Percentiles rank a stretch among this genome's conserved stretches.
Conservation (phyloP, 2,329 filamentous ascomycete species). For the Colletotrichum aenigma region DNA sequence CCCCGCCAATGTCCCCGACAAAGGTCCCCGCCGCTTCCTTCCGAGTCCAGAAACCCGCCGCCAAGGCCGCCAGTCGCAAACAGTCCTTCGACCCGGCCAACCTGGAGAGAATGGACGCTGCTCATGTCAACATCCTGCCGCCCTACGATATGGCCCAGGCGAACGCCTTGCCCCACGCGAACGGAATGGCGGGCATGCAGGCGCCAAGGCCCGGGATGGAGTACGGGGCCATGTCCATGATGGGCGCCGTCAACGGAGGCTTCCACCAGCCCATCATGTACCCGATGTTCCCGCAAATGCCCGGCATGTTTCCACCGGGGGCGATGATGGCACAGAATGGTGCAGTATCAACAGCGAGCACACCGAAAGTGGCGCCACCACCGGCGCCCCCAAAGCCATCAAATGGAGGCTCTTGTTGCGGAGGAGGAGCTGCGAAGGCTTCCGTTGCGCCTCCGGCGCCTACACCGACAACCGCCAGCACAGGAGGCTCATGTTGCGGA, state of each 20-base stretch:
- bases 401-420: constrained; percentile 10
- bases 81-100: constrained; percentile 53
- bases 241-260: constrained; percentile 13
- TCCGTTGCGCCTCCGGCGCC: neutral
- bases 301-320: neutral
- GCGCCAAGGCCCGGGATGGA: constrained; percentile 7
- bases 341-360: neutral
- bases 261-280: constrained; percentile 19
- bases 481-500: constrained; percentile 24
- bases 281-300: constrained; percentile 15
- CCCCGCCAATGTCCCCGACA: constrained; percentile 36
- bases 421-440: neutral
- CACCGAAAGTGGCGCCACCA: neutral
- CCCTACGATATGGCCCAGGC: constrained; percentile 27
- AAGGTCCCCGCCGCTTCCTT: constrained; percentile 38
- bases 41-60: constrained; percentile 49
- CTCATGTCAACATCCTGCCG: constrained; percentile 52
- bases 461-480: neutral
- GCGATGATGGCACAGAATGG: constrained; percentile 1
- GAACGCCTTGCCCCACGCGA: constrained; percentile 20
- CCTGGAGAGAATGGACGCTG: constrained; percentile 58
- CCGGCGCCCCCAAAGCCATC: neutral
- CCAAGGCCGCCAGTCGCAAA: constrained; percentile 44
- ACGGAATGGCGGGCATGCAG: constrained; percentile 23
- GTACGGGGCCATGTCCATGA: constrained; percentile 16